Evolutionary conservation across 208 protist species (phyloP).

Genomic region (Cochliopodium minus): DNA sequence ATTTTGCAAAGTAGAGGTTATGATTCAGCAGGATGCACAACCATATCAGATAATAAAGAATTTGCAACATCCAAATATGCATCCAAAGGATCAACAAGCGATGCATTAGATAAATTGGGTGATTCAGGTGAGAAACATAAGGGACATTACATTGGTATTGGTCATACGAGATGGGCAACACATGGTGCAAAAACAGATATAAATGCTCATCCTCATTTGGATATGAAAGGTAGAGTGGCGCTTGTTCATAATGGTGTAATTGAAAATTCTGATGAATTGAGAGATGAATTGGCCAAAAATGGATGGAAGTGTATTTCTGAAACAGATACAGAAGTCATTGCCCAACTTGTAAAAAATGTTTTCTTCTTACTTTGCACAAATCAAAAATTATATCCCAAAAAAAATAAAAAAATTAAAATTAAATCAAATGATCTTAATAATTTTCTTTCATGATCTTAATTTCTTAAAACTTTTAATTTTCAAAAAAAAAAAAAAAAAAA

Average conservation of each 20-base stretch:
- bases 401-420: too few relatives aligned
- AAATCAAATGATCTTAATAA: too few relatives aligned
- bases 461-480: too few relatives aligned
- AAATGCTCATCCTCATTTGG: constrained; percentile 74
- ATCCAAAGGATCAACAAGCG: background rate
- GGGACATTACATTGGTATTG: constrained; percentile 50
- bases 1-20: constrained; percentile 83
- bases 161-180: constrained; percentile 90
- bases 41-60: too few relatives aligned
- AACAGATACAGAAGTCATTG: constrained; percentile 81
- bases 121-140: background rate
- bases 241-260: constrained; percentile 88
- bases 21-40: constrained; percentile 76
- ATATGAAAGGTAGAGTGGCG: constrained; percentile 39
- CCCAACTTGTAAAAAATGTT: constrained; percentile 58
- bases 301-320: constrained; percentile 54
- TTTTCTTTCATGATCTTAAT: too few relatives aligned
- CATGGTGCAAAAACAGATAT: constrained; percentile 65
- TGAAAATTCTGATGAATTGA: constrained; percentile 64
- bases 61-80: background rate
- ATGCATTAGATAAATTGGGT: background rate
- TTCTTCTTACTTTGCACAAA: too few relatives aligned
- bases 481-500: too few relatives aligned
- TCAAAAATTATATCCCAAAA: too few relatives aligned
- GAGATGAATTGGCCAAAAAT: constrained; percentile 34